These are phyloP conservation scores for Claviceps sp. DNA, from an alignment of 2,329 filamentous ascomycete species.

Conservation along the genomic window DNA sequence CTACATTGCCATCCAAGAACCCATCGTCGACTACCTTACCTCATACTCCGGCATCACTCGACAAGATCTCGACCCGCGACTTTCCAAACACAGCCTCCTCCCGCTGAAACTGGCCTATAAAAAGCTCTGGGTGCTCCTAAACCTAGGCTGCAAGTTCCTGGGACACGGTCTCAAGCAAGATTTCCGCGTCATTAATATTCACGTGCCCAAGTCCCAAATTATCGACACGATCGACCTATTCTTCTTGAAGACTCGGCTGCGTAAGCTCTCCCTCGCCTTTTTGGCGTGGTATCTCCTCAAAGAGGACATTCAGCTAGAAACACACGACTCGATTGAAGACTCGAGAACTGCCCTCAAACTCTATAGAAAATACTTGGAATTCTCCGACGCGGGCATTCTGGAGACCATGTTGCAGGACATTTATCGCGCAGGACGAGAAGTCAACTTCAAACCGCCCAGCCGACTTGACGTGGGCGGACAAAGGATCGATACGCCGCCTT, in stretches of 20 bases:
- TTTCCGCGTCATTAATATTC: slow-evolving; percentile 96
- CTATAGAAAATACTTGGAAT: slow-evolving; percentile 83
- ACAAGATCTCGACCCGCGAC: slow-evolving; percentile 67
- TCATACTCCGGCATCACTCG: slow-evolving; percentile 83
- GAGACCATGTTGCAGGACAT: slow-evolving; percentile 78
- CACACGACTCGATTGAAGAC: slow-evolving; percentile 92
- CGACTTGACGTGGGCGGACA: slow-evolving; percentile 30
- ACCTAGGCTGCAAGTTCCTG: slow-evolving; percentile 85
- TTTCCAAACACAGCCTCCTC: slow-evolving; percentile 72
- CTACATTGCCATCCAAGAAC: slow-evolving; percentile 84
- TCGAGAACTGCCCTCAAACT: slow-evolving; percentile 80
- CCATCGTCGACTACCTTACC: slow-evolving; percentile 89
- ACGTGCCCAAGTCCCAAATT: slow-evolving; percentile 78
- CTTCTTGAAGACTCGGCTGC: slow-evolving; percentile 63
- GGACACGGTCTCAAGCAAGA: slow-evolving; percentile 90
- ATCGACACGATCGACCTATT: slow-evolving; percentile 92
- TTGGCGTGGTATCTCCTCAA: slow-evolving; percentile 83
- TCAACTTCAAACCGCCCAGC: slow-evolving; percentile 37
- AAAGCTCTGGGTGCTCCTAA: slow-evolving; percentile 92
- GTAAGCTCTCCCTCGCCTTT: slow-evolving; percentile 85
- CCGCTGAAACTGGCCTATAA: slow-evolving; percentile 90
- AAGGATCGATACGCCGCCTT: slow-evolving; percentile 41
- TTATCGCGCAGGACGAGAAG: slow-evolving; percentile 42
- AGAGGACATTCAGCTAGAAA: slow-evolving; percentile 85
- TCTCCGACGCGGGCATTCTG: slow-evolving; percentile 69